Percentiles rank a stretch among this genome's conserved stretches.
Conservation (phyloP, 768 basidiomycete genomes). For the Boletales sp. region DNA sequence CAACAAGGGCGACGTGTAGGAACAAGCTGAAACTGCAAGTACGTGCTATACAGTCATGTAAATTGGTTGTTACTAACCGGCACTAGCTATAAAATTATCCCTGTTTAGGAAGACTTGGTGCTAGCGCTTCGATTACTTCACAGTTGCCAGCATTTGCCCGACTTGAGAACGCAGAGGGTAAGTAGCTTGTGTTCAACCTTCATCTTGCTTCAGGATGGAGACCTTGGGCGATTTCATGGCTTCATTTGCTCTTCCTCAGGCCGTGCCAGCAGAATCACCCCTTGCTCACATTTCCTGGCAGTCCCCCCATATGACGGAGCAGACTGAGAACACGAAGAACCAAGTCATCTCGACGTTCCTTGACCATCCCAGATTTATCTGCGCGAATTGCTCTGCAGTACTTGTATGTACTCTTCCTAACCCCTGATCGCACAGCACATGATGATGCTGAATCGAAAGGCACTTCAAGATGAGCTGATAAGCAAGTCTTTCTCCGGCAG, state of each 20-base stretch:
- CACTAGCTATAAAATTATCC: neutral
- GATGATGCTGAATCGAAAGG: slow-evolving; percentile 35
- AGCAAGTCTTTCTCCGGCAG: slow-evolving; percentile 83
- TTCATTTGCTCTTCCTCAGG: slow-evolving; percentile 10
- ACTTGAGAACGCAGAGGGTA: neutral
- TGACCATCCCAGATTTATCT: slow-evolving; percentile 66
- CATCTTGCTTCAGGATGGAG: slow-evolving; percentile 7
- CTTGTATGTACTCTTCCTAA: slow-evolving; percentile 45
- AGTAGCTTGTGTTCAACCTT: neutral
- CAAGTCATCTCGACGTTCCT: slow-evolving; percentile 61
- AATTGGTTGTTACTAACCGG: too few relatives aligned
- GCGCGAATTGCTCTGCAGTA: slow-evolving; percentile 64
- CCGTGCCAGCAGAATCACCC: neutral
- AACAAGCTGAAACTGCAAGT: neutral
- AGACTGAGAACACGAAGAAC: slow-evolving; percentile 43
- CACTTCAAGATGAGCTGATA: slow-evolving; percentile 79
- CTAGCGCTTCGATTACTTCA: neutral
- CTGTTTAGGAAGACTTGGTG: slow-evolving; percentile 11
- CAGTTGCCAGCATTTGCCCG: too few relatives aligned
- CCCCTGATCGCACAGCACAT: neutral
- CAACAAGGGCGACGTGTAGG: neutral
- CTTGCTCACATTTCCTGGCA: neutral
- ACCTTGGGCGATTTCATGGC: slow-evolving; percentile 21
- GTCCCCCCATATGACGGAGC: slow-evolving; percentile 15
- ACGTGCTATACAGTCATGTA: too few relatives aligned